Evolutionary conservation across 83 land plant genomes (phyloP).

Genomic region (Picea engelmannii): DNA sequence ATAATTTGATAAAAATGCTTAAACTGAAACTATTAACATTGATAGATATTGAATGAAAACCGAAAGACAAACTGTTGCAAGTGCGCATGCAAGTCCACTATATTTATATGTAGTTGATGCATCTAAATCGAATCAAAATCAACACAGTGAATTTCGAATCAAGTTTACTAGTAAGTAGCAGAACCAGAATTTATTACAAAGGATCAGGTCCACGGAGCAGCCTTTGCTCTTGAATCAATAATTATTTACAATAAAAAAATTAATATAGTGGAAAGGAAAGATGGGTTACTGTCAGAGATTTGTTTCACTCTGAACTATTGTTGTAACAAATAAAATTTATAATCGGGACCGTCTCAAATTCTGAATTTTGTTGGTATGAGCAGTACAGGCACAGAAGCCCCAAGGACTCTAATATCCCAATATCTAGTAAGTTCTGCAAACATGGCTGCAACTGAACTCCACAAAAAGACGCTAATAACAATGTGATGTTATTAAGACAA

Average conservation of each 20-base stretch:
- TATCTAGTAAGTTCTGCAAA: not conserved
- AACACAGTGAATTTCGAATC: not conserved
- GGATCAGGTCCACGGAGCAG: not conserved
- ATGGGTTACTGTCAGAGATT: not conserved
- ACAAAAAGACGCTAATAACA: not conserved
- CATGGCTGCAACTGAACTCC: not conserved
- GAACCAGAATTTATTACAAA: not conserved
- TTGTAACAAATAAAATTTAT: not conserved
- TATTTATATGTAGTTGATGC: not conserved
- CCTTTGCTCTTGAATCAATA: not conserved
- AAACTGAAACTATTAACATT: no score
- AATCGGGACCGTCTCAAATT: not conserved
- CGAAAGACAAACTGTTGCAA: not conserved
- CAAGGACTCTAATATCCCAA: not conserved
- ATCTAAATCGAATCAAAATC: not conserved
- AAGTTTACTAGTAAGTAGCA: not conserved
- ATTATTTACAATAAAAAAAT: not conserved
- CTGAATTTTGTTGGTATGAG: not conserved
- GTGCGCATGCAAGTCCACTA: not conserved
- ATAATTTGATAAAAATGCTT: no score
- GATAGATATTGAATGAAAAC: not conserved
- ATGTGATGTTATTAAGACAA: slow-evolving; percentile 7
- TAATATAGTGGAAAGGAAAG: not conserved
- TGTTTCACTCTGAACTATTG: not conserved
- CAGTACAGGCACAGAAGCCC: not conserved